phyloP scores from a whole-genome alignment of 441 rosid genomes.

The Theobroma grandiflorum region DNA sequence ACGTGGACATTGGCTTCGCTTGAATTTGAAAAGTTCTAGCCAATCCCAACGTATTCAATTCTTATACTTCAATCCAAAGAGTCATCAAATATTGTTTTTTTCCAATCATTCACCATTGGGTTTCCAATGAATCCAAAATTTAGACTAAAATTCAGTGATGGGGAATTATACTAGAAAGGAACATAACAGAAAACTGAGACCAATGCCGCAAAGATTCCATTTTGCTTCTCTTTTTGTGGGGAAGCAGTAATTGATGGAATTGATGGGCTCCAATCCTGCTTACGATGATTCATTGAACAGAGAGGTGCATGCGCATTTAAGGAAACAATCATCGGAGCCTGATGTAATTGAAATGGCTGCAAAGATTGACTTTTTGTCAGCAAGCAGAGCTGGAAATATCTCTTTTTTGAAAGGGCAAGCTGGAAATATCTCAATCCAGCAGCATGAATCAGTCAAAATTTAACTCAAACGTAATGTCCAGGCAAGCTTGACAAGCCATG shows the following conservation, averaged over 20 bases:
- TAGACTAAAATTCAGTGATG: not conserved
- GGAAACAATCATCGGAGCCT: not conserved
- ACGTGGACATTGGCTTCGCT: too few species aligned
- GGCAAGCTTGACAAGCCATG: too few species aligned
- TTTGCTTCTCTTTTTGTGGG: too few species aligned
- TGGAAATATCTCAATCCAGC: not conserved
- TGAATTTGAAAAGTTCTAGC: not conserved
- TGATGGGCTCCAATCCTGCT: too few species aligned
- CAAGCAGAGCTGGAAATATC: not conserved
- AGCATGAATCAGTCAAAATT: not conserved
- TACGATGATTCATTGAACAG: not conserved
- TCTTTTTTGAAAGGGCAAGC: not conserved
- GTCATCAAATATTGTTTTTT: not conserved
- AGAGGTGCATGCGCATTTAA: not conserved
- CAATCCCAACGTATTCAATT: not conserved
- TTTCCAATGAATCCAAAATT: not conserved
- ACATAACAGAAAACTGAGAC: not conserved
- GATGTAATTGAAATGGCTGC: not conserved
- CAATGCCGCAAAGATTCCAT: not conserved
- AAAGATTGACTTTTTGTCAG: not conserved
- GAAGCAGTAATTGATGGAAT: too few species aligned
- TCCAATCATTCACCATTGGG: not conserved
- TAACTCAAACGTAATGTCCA: not conserved
- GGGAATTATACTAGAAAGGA: not conserved
- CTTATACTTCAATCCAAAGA: not conserved